These are phyloP conservation scores for Picea glauca DNA, from an alignment of 75 land plant species.

Conservation along the genomic window DNA sequence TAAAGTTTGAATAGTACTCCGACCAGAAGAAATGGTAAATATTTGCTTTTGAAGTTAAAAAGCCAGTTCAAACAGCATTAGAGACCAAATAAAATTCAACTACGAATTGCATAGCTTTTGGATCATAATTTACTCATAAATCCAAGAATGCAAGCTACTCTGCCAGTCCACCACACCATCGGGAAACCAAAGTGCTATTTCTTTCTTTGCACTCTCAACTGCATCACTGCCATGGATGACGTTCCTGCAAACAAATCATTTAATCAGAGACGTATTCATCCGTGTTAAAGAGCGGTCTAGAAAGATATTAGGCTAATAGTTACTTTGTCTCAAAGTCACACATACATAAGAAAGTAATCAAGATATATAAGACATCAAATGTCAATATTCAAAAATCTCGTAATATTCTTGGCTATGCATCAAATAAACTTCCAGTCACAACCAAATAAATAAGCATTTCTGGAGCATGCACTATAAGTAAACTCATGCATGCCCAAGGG, in stretches of 20 bases:
- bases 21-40: neutral
- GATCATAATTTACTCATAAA: conserved; percentile 46
- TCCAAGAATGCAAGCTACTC: conserved; percentile 76
- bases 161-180: conserved; percentile 73
- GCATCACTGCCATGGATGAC: conserved; percentile 95
- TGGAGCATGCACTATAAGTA: no score
- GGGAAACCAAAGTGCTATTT: conserved; percentile 91
- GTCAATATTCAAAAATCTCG: neutral
- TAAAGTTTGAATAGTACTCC: neutral
- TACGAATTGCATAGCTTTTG: no score
- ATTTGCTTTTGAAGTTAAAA: neutral
- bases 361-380: neutral
- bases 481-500: no score
- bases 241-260: conserved; percentile 46
- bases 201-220: conserved; percentile 80
- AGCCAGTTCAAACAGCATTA: neutral
- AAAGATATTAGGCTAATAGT: neutral
- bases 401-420: neutral
- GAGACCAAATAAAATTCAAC: neutral
- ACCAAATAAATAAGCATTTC: no score
- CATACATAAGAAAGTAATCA: neutral
- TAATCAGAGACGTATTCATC: neutral
- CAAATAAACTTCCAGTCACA: neutral
- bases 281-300: neutral
- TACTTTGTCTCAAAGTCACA: neutral